Percentiles rank a stretch among this genome's conserved stretches.
Evolutionary conservation across 352 stramenopile species (phyloP).

Genomic region (Phytophthora chlamydospora): DNA sequence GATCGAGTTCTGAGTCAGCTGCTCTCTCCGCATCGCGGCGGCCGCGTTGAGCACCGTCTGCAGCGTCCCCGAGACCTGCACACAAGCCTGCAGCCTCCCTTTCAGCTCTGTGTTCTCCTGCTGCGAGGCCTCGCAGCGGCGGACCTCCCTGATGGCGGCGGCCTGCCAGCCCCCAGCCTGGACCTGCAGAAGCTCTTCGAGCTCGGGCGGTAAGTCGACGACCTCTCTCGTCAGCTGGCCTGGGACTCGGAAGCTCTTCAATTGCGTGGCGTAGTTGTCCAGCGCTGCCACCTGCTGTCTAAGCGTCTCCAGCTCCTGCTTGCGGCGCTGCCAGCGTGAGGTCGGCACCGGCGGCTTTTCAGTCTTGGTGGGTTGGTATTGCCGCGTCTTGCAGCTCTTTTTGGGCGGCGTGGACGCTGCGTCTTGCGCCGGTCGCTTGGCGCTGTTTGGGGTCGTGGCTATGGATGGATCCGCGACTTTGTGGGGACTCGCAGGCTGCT

Average conservation of each 20-base stretch:
- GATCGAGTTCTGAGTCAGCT: slow-evolving; percentile 13
- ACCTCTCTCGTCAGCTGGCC: neutral
- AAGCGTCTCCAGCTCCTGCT: slow-evolving; percentile 27
- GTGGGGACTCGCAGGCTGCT: slow-evolving; percentile 22
- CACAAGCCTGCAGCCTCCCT: slow-evolving; percentile 15
- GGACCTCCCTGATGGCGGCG: slow-evolving; percentile 8
- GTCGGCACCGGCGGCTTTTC: slow-evolving; percentile 1
- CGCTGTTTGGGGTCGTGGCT: neutral
- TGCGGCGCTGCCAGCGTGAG: slow-evolving; percentile 27
- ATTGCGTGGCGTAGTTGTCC: slow-evolving; percentile 11
- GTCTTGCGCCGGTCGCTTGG: slow-evolving; percentile 3
- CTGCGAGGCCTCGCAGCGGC: slow-evolving; percentile 7
- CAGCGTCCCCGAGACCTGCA: slow-evolving; percentile 20
- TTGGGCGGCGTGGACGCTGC: slow-evolving; percentile 5
- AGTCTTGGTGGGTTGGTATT: neutral
- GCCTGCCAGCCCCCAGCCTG: slow-evolving; percentile 17
- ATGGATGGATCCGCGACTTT: neutral
- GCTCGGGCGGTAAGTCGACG: slow-evolving; percentile 6
- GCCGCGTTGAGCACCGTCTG: slow-evolving; percentile 21
- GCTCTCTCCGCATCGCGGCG: slow-evolving; percentile 1
- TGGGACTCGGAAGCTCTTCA: slow-evolving; percentile 5
- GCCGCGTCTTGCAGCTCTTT: neutral
- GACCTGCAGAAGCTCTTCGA: slow-evolving; percentile 20
- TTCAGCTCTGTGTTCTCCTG: slow-evolving; percentile 27
- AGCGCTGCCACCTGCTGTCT: slow-evolving; percentile 15